Percentiles rank a stretch among this genome's conserved stretches.
These are phyloP conservation scores for Calonectria multiphialidica DNA, from an alignment of 2,329 filamentous ascomycete species.

Conservation along the genomic window DNA sequence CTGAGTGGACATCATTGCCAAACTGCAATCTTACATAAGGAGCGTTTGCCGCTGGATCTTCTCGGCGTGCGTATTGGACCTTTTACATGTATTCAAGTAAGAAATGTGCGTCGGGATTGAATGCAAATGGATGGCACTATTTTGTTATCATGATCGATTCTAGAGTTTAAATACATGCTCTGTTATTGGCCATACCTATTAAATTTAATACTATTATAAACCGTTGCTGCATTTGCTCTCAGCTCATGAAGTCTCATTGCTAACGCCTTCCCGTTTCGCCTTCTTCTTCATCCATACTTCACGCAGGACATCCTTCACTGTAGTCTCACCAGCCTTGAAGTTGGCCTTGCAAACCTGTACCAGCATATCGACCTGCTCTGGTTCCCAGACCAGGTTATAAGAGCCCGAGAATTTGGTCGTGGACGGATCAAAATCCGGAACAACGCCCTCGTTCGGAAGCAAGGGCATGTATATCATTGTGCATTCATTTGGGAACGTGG, in stretches of 20 bases:
- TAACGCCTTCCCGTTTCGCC: background rate
- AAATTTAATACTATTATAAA: too few species aligned
- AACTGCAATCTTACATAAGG: background rate
- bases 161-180: background rate
- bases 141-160: background rate
- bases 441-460: conserved; percentile 4
- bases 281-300: conserved; percentile 23
- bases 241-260: background rate
- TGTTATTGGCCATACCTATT: background rate
- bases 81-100: too few species aligned
- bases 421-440: conserved; percentile 17
- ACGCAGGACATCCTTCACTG: background rate
- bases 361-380: conserved; percentile 14
- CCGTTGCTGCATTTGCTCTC: background rate
- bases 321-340: conserved; percentile 4
- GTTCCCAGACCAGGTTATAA: conserved; percentile 22
- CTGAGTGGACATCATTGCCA: background rate
- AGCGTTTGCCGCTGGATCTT: background rate
- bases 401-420: conserved; percentile 26
- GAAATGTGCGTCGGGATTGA: too few species aligned
- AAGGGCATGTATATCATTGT: conserved; percentile 25
- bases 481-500: conserved; percentile 12
- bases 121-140: too few species aligned
- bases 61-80: too few species aligned
- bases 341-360: conserved; percentile 19